Conservation (phyloP, 495 filamentous ascomycete species). For the Chaetomium tenue region DNA sequence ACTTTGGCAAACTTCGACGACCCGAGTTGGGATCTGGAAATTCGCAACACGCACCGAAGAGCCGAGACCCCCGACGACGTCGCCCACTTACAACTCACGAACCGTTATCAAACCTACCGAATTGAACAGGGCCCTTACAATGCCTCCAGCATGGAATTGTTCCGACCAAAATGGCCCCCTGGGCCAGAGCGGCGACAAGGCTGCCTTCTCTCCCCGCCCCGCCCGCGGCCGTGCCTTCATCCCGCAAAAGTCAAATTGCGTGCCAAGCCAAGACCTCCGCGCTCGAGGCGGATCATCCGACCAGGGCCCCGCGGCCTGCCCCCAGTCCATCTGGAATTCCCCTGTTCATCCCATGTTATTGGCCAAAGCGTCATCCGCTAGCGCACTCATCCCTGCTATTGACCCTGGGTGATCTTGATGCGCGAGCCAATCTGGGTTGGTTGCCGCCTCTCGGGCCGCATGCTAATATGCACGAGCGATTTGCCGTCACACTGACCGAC, state of each 20-base stretch:
- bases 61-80: neutral
- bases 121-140: neutral
- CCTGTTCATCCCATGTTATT: slow-evolving; percentile 34
- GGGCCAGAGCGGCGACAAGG: slow-evolving; percentile 1
- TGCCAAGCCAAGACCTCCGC: slow-evolving; percentile 20
- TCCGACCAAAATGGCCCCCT: neutral
- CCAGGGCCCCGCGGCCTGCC: slow-evolving; percentile 24
- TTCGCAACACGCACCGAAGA: neutral
- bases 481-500: slow-evolving; percentile 39
- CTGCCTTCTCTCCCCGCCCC: neutral
- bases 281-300: slow-evolving; percentile 7
- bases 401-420: slow-evolving; percentile 35
- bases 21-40: neutral
- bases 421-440: slow-evolving; percentile 41
- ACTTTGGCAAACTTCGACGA: neutral
- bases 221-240: slow-evolving; percentile 11
- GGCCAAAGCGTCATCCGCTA: slow-evolving; percentile 35
- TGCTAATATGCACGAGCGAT: slow-evolving; percentile 40
- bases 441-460: slow-evolving; percentile 40
- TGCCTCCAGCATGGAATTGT: neutral
- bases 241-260: slow-evolving; percentile 8
- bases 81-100: neutral
- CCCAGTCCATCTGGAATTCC: slow-evolving; percentile 15
- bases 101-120: slow-evolving; percentile 2
- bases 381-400: slow-evolving; percentile 26